These are phyloP conservation scores for Neofusicoccum laricinum DNA, from an alignment of 2,329 filamentous ascomycete genomes.

Conservation along the genomic window DNA sequence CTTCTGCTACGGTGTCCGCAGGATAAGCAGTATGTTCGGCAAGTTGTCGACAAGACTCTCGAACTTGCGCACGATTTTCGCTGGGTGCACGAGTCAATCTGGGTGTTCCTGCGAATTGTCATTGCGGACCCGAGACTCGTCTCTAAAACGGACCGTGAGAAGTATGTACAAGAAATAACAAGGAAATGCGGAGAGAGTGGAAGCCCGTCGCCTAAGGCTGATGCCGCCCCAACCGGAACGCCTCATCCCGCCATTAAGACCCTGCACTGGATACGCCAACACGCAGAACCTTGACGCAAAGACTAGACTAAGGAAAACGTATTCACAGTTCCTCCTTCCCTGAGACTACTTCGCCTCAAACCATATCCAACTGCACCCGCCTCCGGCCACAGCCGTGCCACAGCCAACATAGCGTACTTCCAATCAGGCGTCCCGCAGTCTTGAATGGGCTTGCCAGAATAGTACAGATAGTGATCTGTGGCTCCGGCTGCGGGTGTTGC, in stretches of 20 bases:
- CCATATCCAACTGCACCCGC: not conserved
- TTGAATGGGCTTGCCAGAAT: not conserved
- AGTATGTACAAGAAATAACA: not conserved
- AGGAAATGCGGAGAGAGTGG: not conserved
- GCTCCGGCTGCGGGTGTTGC: not conserved
- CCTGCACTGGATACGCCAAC: not conserved
- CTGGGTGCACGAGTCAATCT: conserved; percentile 30
- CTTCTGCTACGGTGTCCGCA: conserved; percentile 23
- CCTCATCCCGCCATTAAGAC: not conserved
- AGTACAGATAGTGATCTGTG: not conserved
- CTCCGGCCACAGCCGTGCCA: not conserved
- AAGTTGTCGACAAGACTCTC: conserved; percentile 25
- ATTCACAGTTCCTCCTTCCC: not conserved
- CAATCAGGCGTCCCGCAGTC: not conserved
- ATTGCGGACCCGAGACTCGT: conserved; percentile 1
- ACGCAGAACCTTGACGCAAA: not conserved
- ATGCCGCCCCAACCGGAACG: not conserved
- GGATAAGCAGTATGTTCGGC: conserved; percentile 11
- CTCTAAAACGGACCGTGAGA: not conserved
- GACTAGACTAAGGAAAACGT: not conserved
- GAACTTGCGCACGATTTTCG: conserved; percentile 24
- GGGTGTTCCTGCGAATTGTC: conserved; percentile 30
- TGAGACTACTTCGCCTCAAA: not conserved
- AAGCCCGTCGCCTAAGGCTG: not conserved
- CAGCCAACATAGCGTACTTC: not conserved